A percentile compares a stretch with the other conserved stretches of the same genome.
phyloP scores from a whole-genome alignment of 306 rosid species.

The Trichosanthes cucumerina region DNA sequence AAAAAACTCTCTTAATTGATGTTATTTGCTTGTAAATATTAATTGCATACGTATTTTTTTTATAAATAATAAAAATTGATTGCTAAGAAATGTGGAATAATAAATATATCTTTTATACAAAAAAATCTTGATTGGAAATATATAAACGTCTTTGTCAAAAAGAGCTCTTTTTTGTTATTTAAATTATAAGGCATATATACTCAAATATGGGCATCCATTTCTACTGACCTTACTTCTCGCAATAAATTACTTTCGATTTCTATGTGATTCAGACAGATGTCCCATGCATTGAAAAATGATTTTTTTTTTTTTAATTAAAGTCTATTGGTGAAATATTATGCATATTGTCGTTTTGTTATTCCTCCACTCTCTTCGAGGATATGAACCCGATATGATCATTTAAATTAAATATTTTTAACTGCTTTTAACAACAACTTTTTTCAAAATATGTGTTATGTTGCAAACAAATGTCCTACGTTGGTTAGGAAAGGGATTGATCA shows the following conservation, averaged over 20 bases:
- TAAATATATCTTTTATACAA: no score
- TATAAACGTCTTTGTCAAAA: neutral
- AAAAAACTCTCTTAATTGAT: neutral
- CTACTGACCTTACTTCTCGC: neutral
- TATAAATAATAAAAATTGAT: neutral
- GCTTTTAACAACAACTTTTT: no score
- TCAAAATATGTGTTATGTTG: no score
- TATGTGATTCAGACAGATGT: neutral
- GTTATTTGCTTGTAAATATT: no score
- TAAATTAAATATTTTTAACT: neutral
- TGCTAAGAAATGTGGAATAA: neutral
- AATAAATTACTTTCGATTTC: neutral
- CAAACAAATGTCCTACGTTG: no score
- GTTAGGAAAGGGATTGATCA: no score
- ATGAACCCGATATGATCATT: neutral
- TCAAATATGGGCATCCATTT: neutral
- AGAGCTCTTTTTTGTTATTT: neutral
- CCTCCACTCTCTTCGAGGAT: neutral
- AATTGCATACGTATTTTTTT: neutral
- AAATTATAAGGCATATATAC: no score
- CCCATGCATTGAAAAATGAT: neutral
- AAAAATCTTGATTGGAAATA: neutral
- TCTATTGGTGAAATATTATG: neutral
- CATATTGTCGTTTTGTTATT: neutral
- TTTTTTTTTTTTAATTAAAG: neutral